phyloP scores from a whole-genome alignment of 1,284 basidiomycete genomes.

The Moniliella sp. region DNA sequence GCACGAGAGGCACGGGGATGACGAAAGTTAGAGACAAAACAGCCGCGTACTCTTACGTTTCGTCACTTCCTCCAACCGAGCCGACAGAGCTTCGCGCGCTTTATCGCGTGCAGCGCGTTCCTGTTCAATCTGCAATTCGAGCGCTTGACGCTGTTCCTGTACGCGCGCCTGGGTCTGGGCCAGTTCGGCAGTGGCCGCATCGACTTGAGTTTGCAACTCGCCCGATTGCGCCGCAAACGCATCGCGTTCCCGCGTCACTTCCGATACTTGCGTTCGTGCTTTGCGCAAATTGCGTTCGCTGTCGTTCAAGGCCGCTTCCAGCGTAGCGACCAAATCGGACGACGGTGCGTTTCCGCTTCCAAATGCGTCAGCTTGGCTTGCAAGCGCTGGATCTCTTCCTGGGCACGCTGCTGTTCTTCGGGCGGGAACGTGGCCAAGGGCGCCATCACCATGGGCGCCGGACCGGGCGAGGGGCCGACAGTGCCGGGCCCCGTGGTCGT shows the following conservation, averaged over 20 bases:
- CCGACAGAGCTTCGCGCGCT: conserved; percentile 16
- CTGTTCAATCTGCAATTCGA: conserved; percentile 15
- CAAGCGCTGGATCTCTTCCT: conserved; percentile 64
- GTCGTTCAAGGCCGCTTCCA: conserved; percentile 23
- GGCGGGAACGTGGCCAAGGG: too few relatives aligned
- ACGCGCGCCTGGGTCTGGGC: conserved; percentile 17
- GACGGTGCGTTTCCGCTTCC: conserved; percentile 69
- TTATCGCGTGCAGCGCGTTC: conserved; percentile 18
- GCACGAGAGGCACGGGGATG: too few relatives aligned
- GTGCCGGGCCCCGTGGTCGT: too few relatives aligned
- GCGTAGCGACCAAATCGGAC: conserved; percentile 54
- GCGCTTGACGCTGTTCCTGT: conserved; percentile 16
- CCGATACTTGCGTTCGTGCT: conserved; percentile 19
- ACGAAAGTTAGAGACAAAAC: conserved; percentile 23
- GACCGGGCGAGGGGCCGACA: too few relatives aligned
- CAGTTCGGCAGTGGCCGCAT: conserved; percentile 14
- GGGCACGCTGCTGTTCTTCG: too few relatives aligned
- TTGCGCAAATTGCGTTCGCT: conserved; percentile 22
- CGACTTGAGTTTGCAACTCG: conserved; percentile 12
- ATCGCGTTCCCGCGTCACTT: conserved; percentile 21
- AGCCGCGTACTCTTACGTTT: conserved; percentile 16
- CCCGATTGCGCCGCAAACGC: too few relatives aligned
- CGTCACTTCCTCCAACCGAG: conserved; percentile 17
- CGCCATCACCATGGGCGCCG: too few relatives aligned
- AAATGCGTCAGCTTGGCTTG: conserved; percentile 76